Percentiles rank a stretch among this genome's conserved stretches.
phyloP scores from a whole-genome alignment of 257 asterid genomes.

The Capsicum pubescens region DNA sequence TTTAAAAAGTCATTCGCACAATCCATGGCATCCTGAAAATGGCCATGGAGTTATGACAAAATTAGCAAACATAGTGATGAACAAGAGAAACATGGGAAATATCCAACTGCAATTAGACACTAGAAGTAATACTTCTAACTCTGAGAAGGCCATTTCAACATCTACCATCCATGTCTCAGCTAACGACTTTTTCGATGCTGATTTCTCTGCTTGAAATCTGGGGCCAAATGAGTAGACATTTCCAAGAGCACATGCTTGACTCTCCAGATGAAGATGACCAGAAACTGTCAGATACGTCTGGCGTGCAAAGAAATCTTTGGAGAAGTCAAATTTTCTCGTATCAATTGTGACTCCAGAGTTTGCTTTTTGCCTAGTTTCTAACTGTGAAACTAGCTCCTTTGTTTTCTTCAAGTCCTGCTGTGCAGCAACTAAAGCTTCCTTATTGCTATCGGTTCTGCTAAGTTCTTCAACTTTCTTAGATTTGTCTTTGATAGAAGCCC shows the following conservation, averaged over 20 bases:
- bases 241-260: conserved; percentile 86
- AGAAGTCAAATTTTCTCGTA: conserved; percentile 37
- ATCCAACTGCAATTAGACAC: background rate
- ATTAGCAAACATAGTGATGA: background rate
- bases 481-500: conserved; percentile 67
- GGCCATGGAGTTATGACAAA: conserved; percentile 11
- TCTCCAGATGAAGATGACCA: conserved; percentile 87
- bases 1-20: conserved; percentile 78
- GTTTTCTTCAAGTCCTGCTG: conserved; percentile 70
- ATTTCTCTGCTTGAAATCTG: conserved; percentile 57
- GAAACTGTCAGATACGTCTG: conserved; percentile 58
- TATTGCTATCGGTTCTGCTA: conserved; percentile 70
- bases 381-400: conserved; percentile 53
- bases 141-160: conserved; percentile 80
- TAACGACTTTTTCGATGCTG: conserved; percentile 55
- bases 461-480: conserved; percentile 67
- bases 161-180: conserved; percentile 93
- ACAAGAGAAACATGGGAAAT: conserved; percentile 6
- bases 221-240: conserved; percentile 88
- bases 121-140: conserved; percentile 53
- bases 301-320: conserved; percentile 65
- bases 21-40: conserved; percentile 75
- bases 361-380: conserved; percentile 59
- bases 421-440: conserved; percentile 79
- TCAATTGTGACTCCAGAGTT: conserved; percentile 36